Conservation (phyloP, 1,284 basidiomycete genomes). For the Malassezia yamatoensis region DNA sequence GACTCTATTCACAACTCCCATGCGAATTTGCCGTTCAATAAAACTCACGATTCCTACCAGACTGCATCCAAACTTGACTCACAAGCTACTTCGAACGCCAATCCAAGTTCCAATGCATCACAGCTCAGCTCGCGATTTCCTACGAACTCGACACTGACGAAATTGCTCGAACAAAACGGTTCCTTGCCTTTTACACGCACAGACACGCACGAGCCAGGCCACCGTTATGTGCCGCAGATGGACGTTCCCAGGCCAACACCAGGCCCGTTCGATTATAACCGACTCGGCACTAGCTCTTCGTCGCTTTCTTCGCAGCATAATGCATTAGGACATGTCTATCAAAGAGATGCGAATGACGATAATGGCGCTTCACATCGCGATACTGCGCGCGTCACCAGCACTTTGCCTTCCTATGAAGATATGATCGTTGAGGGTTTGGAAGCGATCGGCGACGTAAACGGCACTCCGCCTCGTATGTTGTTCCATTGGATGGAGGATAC, state of each 20-base stretch:
- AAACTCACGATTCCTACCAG: no score
- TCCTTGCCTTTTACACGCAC: neutral
- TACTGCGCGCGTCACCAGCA: conserved; percentile 21
- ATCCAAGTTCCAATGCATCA: no score
- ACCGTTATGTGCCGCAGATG: neutral
- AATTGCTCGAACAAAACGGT: conserved; percentile 5
- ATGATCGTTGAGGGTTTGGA: conserved; percentile 40
- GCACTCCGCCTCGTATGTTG: conserved; percentile 32
- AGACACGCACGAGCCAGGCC: no score
- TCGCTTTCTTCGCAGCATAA: neutral
- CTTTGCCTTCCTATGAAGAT: conserved; percentile 39
- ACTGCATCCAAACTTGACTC: no score
- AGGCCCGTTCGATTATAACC: neutral
- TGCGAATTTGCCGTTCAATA: neutral
- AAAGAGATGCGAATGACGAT: neutral
- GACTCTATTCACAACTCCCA: conserved; percentile 15
- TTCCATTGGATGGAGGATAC: conserved; percentile 41
- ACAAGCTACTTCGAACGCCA: no score
- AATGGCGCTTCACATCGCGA: neutral
- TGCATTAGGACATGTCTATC: neutral
- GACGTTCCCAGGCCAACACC: conserved; percentile 1
- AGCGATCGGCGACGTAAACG: conserved; percentile 22
- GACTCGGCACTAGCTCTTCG: neutral
- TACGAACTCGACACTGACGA: conserved; percentile 12
- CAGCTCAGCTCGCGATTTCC: conserved; percentile 1